Evolutionary conservation across 257 asterid genomes (phyloP).

Genomic region (Forsythia viridissima): DNA sequence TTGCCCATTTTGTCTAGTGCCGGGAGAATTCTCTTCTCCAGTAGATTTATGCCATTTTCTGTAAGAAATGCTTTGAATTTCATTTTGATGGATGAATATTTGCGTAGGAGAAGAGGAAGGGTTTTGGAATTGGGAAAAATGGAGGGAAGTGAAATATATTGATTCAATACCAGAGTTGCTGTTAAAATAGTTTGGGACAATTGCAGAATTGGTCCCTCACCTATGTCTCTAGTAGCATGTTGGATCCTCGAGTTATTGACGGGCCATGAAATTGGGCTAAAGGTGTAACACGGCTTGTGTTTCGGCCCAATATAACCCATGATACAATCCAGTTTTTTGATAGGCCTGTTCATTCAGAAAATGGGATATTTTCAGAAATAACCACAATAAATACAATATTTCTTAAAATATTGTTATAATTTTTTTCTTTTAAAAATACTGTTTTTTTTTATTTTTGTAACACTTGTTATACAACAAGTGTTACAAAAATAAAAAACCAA

Average conservation of each 20-base stretch:
- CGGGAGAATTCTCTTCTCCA: conserved; percentile 84
- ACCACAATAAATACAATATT: no score
- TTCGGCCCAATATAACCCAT: no score
- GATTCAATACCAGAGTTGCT: neutral
- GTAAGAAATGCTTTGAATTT: conserved; percentile 82
- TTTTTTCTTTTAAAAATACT: no score
- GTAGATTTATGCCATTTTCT: conserved; percentile 70
- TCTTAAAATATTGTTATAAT: no score
- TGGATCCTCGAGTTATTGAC: neutral
- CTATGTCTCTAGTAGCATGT: neutral
- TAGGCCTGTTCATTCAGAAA: neutral
- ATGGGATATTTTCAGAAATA: no score
- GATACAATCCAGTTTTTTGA: neutral
- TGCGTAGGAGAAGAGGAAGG: neutral
- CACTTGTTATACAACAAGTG: no score
- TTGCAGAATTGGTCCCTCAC: neutral
- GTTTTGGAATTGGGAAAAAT: neutral
- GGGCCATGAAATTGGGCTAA: no score
- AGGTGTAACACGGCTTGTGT: no score
- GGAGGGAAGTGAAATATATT: neutral
- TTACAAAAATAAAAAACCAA: no score
- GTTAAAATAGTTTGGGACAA: neutral
- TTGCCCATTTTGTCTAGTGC: conserved; percentile 85
- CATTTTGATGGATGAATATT: conserved; percentile 32
- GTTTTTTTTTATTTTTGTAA: no score